A percentile compares a stretch with the other conserved stretches of the same genome.
Evolutionary conservation across 2,329 filamentous ascomycete genomes (phyloP).

Genomic region (Canariomyces notabilis): DNA sequence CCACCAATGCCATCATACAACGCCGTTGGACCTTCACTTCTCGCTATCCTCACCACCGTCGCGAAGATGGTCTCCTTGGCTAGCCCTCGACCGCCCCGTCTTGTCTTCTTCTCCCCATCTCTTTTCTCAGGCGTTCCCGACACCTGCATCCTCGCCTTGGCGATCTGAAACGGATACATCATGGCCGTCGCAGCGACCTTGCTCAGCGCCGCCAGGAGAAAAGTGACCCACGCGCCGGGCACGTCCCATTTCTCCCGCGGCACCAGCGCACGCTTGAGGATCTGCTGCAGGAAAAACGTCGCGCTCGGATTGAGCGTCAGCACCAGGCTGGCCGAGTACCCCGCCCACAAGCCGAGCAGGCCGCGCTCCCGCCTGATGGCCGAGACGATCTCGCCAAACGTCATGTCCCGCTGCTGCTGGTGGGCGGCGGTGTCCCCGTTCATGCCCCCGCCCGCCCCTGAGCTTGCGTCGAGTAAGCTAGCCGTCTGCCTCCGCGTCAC

Average conservation of each 20-base stretch:
- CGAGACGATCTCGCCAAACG: conserved; percentile 53
- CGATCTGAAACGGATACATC: conserved; percentile 82
- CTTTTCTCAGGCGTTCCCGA: conserved; percentile 34
- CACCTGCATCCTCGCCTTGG: conserved; percentile 74
- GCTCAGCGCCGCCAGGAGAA: conserved; percentile 63
- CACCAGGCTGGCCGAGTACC: conserved; percentile 75
- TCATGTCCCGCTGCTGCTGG: conserved; percentile 34
- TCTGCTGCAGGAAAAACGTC: conserved; percentile 77
- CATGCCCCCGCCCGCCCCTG: background rate
- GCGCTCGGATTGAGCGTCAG: conserved; percentile 81
- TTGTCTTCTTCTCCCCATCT: conserved; percentile 24
- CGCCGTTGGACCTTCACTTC: conserved; percentile 60
- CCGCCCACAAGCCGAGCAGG: conserved; percentile 74
- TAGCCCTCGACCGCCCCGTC: conserved; percentile 23
- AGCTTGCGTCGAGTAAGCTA: conserved; percentile 7
- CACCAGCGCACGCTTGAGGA: conserved; percentile 58
- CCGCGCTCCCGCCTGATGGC: conserved; percentile 62
- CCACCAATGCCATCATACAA: conserved; percentile 73
- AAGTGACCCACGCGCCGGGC: conserved; percentile 31
- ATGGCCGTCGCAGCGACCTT: conserved; percentile 71
- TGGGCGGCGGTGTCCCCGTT: background rate
- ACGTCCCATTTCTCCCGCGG: conserved; percentile 37
- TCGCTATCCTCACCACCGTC: conserved; percentile 53
- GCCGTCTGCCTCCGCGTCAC: conserved; percentile 77
- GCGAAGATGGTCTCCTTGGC: conserved; percentile 54